A percentile compares a stretch with the other conserved stretches of the same genome.
phyloP scores from a whole-genome alignment of 495 filamentous ascomycete genomes.

The Halenospora varia region DNA sequence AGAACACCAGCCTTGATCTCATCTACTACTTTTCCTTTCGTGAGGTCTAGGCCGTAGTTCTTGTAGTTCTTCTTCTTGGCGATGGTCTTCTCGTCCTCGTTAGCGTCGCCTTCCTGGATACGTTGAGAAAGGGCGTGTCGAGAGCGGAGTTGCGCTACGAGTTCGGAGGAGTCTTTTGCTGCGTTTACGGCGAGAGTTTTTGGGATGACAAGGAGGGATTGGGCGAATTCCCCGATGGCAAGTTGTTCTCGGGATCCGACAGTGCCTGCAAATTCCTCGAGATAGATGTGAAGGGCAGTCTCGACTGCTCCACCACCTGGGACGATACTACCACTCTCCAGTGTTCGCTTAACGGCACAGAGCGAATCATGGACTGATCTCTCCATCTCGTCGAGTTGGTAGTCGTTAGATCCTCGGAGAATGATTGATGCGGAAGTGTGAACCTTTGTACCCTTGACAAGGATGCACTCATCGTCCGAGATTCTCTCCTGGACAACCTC shows the following conservation, averaged over 20 bases:
- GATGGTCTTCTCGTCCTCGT: constrained; percentile 80
- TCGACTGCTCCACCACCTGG: constrained; percentile 96
- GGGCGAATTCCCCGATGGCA: constrained; percentile 95
- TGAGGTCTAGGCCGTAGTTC: constrained; percentile 93
- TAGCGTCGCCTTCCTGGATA: constrained; percentile 73
- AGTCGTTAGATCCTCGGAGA: constrained; percentile 93
- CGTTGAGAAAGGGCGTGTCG: constrained; percentile 93
- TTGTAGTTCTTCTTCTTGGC: constrained; percentile 95
- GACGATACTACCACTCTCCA: constrained; percentile 95
- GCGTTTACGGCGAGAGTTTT: constrained; percentile 97
- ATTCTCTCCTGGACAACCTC: constrained; percentile 96
- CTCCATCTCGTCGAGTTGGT: constrained; percentile 98
- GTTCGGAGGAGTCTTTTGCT: constrained; percentile 90
- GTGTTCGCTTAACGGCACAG: constrained; percentile 92
- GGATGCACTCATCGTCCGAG: constrained; percentile 97
- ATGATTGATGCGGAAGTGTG: constrained; percentile 95
- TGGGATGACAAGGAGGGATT: constrained; percentile 89
- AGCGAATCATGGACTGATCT: constrained; percentile 95
- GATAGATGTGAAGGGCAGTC: constrained; percentile 97
- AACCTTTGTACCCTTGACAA: constrained; percentile 92
- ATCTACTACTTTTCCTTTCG: constrained; percentile 87
- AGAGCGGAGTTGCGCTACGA: constrained; percentile 92
- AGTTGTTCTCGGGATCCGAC: constrained; percentile 97
- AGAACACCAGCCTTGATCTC: constrained; percentile 90
- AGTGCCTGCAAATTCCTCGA: constrained; percentile 98